These are phyloP conservation scores for Daldinia sp. DNA, from an alignment of 2,329 filamentous ascomycete genomes.

Conservation along the genomic window DNA sequence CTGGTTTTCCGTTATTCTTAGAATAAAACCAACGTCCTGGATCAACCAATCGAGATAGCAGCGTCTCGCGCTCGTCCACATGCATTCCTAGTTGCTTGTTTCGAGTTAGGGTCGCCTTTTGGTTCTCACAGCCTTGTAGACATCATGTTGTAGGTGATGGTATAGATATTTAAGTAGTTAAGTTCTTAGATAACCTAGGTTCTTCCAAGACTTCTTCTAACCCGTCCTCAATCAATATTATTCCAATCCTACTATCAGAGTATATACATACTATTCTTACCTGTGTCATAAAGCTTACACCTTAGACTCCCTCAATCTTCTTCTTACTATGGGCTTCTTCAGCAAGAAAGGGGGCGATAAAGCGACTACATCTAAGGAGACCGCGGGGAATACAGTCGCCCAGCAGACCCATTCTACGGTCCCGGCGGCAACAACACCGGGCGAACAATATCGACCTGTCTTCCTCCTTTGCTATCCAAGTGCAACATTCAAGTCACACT, in stretches of 20 bases:
- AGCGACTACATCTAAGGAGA: background rate
- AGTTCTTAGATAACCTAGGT: background rate
- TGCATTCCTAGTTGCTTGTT: background rate
- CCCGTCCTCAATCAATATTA: background rate
- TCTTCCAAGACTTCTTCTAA: background rate
- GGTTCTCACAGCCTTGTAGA: background rate
- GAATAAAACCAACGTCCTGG: background rate
- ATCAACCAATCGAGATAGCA: background rate
- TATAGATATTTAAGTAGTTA: background rate
- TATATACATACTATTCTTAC: background rate
- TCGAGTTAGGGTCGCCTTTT: background rate
- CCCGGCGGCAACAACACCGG: background rate
- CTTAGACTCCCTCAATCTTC: background rate
- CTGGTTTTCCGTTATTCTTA: too few relatives aligned
- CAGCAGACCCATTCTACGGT: background rate
- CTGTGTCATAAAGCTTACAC: background rate
- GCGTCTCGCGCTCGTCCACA: background rate
- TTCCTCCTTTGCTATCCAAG: background rate
- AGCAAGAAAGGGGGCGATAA: background rate
- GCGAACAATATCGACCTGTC: conserved; percentile 13
- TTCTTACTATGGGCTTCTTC: background rate
- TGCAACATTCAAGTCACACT: conserved; percentile 5
- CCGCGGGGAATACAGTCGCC: background rate
- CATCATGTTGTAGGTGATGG: background rate
- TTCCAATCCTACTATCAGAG: background rate